Evolutionary conservation across 2,329 filamentous ascomycete species (phyloP), one percentile per base, ranked within the genome.

Genomic region (Aspergillus persii): DNA sequence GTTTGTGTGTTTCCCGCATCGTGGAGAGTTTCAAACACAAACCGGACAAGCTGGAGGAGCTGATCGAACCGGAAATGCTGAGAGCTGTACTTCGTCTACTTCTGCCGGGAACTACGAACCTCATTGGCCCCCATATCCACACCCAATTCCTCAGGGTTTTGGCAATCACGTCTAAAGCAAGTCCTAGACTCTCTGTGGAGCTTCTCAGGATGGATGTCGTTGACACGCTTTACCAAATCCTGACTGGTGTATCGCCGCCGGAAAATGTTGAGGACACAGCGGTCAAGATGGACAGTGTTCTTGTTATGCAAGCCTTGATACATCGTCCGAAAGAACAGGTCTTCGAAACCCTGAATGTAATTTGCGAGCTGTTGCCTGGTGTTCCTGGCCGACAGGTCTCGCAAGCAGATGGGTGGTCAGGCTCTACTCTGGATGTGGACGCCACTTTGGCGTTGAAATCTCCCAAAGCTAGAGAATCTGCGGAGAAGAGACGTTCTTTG

Each of bases 241-340:
- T 99, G 53, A 98, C 95, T 0, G 95, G 95, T 23, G 92, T 99
- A 2, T 98, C 95, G 0, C 93, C 95, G 1, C 95, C 95, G 0
- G 85, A 82, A 62, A 90, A 89, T 88, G 31, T 89, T 86, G 41
- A 75, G 15, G 70, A 68, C 47, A 70, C 70, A 1, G 67, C 69
- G 6, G 66, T 76, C 31, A 96, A 96, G 77, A 89, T 98, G 64
- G 94, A 98, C 76, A 96, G 92, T 71, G 94, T 98, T 57, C 86
- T 99, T 50, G 95, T 99, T 69, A 99, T 99, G 96, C 95, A 99
- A 78, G 92, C 96, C 41, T 83, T 99, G 63, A 96, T 99, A 54
- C 95, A 98, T 71, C 88, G 94, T 46, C 95, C 95, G 6, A 88
- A 93, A 58, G 96, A 99, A 66, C 95, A 99, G 76, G 91, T 99